Evolutionary conservation across 1,139 yeast genomes (phyloP).

Genomic region (Citeromyces hawaiiensis): DNA sequence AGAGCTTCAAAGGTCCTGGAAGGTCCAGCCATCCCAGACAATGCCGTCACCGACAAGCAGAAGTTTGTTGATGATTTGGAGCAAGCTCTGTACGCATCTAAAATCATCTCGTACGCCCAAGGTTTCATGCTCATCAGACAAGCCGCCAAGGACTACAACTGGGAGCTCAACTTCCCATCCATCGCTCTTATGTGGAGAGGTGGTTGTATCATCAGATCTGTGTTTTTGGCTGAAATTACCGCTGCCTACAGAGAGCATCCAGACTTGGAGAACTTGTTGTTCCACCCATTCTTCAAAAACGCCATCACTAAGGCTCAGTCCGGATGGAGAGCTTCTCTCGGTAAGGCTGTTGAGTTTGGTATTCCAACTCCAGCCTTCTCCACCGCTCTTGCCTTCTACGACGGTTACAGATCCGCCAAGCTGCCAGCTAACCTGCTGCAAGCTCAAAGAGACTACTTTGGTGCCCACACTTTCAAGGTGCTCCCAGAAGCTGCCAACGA

Average conservation of each 20-base stretch:
- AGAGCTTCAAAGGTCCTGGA: slow-evolving; percentile 66
- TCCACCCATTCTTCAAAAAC: slow-evolving; percentile 86
- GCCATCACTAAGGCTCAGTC: slow-evolving; percentile 90
- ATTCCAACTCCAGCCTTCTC: slow-evolving; percentile 96
- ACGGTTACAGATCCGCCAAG: slow-evolving; percentile 93
- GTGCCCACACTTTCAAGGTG: slow-evolving; percentile 98
- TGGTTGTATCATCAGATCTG: slow-evolving; percentile 98
- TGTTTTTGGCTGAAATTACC: slow-evolving; percentile 94
- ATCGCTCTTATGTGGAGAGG: slow-evolving; percentile 99
- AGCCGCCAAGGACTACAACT: slow-evolving; percentile 93
- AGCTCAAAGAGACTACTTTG: slow-evolving; percentile 99
- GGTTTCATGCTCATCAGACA: slow-evolving; percentile 99
- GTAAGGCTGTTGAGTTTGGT: slow-evolving; percentile 71
- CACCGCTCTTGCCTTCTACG: slow-evolving; percentile 95
- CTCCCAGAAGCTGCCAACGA: slow-evolving; percentile 76
- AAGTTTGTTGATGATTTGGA: slow-evolving; percentile 86
- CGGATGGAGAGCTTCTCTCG: slow-evolving; percentile 89
- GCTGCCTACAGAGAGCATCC: slow-evolving; percentile 91
- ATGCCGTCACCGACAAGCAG: slow-evolving; percentile 59
- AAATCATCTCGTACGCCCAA: slow-evolving; percentile 96
- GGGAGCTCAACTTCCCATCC: slow-evolving; percentile 97
- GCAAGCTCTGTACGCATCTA: slow-evolving; percentile 97
- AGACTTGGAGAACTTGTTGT: slow-evolving; percentile 85
- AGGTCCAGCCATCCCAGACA: slow-evolving; percentile 61
- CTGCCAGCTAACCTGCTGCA: slow-evolving; percentile 97